A percentile compares a stretch with the other conserved stretches of the same genome.
phyloP scores from a whole-genome alignment of 495 filamentous ascomycete species.

The Annulohypoxylon maeteangense region DNA sequence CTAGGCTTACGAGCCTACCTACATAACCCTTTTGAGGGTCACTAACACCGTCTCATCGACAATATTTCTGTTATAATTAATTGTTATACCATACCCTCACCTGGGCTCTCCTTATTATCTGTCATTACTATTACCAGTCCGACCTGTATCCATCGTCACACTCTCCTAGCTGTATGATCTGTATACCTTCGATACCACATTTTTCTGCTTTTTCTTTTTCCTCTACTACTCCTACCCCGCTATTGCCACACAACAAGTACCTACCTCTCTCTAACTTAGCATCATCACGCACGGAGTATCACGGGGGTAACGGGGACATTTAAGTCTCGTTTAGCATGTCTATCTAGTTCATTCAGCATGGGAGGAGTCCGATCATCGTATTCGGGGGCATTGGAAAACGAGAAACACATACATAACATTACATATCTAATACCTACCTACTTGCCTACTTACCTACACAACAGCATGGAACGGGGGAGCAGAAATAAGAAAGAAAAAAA shows the following conservation, averaged over 20 bases:
- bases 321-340: too few species aligned
- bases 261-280: background rate
- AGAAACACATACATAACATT: background rate
- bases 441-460: too few species aligned
- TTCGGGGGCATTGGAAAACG: slow-evolving; percentile 7
- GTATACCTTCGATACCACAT: background rate
- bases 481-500: background rate
- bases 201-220: background rate
- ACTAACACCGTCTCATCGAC: background rate
- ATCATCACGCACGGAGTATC: slow-evolving; percentile 1
- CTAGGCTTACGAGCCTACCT: background rate
- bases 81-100: too few species aligned
- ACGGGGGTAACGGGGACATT: background rate
- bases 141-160: background rate
- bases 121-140: background rate
- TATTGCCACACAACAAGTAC: background rate
- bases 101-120: background rate
- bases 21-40: background rate
- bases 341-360: background rate
- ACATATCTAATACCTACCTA: background rate
- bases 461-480: slow-evolving; percentile 1
- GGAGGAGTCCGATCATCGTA: background rate
- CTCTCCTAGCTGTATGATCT: background rate
- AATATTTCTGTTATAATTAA: background rate
- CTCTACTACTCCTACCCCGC: background rate